Percentiles rank a stretch among this genome's conserved stretches.
Evolutionary conservation across 2,329 filamentous ascomycete species (phyloP).

Genomic region (Cladosporium sphaerospermum): DNA sequence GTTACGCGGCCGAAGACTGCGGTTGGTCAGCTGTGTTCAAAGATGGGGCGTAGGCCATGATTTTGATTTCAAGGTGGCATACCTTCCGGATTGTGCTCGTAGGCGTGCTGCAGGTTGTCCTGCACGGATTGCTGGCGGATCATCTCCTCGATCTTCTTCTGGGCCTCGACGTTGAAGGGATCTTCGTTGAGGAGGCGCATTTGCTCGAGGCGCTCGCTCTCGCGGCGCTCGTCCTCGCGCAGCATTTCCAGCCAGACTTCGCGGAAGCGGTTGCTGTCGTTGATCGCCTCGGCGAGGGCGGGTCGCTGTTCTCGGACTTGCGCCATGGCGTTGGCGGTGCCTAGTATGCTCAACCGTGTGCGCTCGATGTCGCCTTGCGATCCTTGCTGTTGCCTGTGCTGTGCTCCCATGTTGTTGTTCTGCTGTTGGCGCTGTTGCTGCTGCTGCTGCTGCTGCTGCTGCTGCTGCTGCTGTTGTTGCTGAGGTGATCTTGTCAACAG

Average conservation of each 20-base stretch:
- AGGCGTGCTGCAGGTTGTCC: conserved; percentile 91
- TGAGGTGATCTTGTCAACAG: conserved; percentile 59
- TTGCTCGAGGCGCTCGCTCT: conserved; percentile 71
- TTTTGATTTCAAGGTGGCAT: conserved; percentile 39
- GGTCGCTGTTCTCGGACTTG: conserved; percentile 68
- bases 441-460: conserved; percentile 30
- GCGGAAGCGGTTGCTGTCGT: conserved; percentile 70
- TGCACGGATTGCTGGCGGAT: conserved; percentile 91
- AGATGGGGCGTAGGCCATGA: no score
- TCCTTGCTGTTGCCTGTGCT: conserved; percentile 30
- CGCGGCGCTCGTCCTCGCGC: conserved; percentile 63
- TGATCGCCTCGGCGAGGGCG: conserved; percentile 67
- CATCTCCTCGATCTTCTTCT: conserved; percentile 90
- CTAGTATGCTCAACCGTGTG: conserved; percentile 74
- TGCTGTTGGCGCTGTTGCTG: conserved; percentile 29
- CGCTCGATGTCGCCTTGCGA: conserved; percentile 60
- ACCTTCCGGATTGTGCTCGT: conserved; percentile 98
- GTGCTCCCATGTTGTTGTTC: conserved; percentile 32
- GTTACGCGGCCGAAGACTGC: conserved; percentile 78
- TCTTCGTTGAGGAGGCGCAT: conserved; percentile 85
- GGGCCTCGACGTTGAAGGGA: conserved; percentile 87
- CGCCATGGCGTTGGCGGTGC: conserved; percentile 65
- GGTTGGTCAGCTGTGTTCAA: no score
- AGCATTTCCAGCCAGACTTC: conserved; percentile 63
- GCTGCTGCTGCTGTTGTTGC: conserved; percentile 41